phyloP scores from a whole-genome alignment of 495 filamentous ascomycete species.

The Cenococcum geophilum region DNA sequence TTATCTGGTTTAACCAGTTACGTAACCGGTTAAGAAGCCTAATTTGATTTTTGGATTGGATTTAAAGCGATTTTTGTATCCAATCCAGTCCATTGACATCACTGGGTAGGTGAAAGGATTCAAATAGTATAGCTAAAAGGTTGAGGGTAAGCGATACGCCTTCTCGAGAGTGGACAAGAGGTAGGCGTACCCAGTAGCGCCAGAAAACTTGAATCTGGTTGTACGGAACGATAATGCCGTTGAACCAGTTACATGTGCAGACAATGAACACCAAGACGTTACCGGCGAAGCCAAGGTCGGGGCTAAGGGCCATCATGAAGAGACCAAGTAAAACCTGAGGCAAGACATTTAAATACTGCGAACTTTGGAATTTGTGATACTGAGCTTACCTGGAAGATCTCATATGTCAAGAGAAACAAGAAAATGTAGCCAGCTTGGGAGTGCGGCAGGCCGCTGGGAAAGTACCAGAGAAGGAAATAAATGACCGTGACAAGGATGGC shows the following conservation, averaged over 20 bases:
- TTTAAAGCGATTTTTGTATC: too few relatives aligned
- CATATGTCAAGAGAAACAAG: constrained; percentile 58
- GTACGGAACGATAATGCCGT: constrained; percentile 51
- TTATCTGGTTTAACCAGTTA: too few relatives aligned
- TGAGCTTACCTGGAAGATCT: constrained; percentile 63
- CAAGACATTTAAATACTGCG: constrained; percentile 43
- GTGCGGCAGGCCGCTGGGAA: constrained; percentile 45
- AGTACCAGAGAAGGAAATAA: constrained; percentile 44
- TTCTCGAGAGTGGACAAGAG: background rate
- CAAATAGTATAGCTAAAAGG: constrained; percentile 50
- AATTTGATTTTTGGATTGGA: too few relatives aligned
- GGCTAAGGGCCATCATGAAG: constrained; percentile 39
- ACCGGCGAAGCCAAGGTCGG: background rate
- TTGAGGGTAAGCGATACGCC: background rate
- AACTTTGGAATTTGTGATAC: constrained; percentile 58
- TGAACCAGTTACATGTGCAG: constrained; percentile 42
- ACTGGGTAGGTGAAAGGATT: constrained; percentile 49
- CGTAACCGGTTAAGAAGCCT: too few relatives aligned
- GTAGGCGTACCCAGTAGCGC: constrained; percentile 17
- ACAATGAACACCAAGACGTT: constrained; percentile 53
- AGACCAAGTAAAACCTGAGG: constrained; percentile 65
- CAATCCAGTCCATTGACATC: too few relatives aligned
- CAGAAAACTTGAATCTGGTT: constrained; percentile 45
- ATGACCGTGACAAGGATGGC: constrained; percentile 52
- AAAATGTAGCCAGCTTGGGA: constrained; percentile 46